phyloP scores from a whole-genome alignment of 1,139 yeast genomes.

The Lodderomyces oxycetoniae region DNA sequence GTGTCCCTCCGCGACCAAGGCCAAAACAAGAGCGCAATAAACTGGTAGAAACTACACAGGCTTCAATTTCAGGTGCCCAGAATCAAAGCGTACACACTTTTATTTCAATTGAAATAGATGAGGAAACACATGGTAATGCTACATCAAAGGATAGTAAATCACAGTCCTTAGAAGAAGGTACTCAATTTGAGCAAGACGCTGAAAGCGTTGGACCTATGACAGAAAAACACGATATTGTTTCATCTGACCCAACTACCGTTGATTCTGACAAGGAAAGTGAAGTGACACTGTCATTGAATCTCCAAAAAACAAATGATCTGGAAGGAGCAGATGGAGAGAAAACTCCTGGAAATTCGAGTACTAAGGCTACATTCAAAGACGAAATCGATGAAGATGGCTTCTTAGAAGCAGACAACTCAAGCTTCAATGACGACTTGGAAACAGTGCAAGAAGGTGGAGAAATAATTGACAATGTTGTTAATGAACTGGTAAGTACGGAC shows the following conservation, averaged over 20 bases:
- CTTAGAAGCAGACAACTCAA: constrained; percentile 17
- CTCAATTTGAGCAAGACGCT: neutral
- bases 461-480: constrained; percentile 1
- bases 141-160: too few relatives aligned
- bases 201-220: neutral
- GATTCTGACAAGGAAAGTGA: too few relatives aligned
- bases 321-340: constrained; percentile 29
- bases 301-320: too few relatives aligned
- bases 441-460: constrained; percentile 30
- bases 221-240: neutral
- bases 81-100: too few relatives aligned
- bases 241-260: too few relatives aligned
- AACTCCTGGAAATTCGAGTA: constrained; percentile 34
- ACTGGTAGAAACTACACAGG: too few relatives aligned
- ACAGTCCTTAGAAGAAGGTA: neutral
- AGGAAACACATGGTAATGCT: neutral
- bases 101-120: neutral
- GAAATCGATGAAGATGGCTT: constrained; percentile 22
- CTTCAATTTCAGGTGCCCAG: too few relatives aligned
- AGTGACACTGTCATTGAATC: too few relatives aligned
- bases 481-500: neutral
- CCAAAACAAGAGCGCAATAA: too few relatives aligned
- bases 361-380: constrained; percentile 30
- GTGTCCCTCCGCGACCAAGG: constrained; percentile 6
- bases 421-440: constrained; percentile 33